A percentile compares a stretch with the other conserved stretches of the same genome.
phyloP scores from a whole-genome alignment of 257 asterid species.

The Gynochthodes officinalis region DNA sequence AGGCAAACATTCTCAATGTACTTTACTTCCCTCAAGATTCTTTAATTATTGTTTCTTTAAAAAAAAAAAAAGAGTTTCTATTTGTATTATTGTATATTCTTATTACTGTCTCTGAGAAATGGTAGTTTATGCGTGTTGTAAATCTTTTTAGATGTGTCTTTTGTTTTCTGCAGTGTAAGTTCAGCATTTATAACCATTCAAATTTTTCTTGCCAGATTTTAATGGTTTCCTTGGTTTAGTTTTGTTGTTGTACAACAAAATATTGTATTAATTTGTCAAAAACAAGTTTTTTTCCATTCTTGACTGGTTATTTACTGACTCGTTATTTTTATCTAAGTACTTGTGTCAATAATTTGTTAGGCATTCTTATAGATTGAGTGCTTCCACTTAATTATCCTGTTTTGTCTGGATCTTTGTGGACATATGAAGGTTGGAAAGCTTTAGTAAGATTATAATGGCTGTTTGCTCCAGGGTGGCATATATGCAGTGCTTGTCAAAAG shows the following conservation, averaged over 20 bases:
- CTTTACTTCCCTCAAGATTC: neutral
- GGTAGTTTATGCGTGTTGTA: neutral
- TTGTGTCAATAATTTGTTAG: neutral
- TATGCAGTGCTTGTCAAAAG: constrained; percentile 84
- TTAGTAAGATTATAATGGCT: neutral
- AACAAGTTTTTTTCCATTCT: neutral
- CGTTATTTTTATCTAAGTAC: neutral
- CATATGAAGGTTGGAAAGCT: neutral
- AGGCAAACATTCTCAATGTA: neutral
- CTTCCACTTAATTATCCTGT: neutral
- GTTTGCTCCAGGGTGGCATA: constrained; percentile 91
- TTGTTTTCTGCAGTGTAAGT: neutral
- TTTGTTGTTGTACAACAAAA: neutral
- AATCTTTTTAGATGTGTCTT: neutral
- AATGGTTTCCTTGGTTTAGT: neutral
- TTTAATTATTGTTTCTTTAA: neutral
- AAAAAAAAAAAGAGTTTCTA: neutral
- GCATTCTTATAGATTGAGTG: neutral
- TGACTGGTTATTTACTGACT: neutral
- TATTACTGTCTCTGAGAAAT: neutral
- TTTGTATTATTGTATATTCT: neutral
- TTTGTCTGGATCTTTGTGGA: neutral
- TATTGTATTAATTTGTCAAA: neutral
- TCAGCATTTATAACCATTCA: neutral
- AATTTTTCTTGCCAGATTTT: neutral